Conservation (phyloP, 805 yeast species). For the Candida nitratophila region DNA sequence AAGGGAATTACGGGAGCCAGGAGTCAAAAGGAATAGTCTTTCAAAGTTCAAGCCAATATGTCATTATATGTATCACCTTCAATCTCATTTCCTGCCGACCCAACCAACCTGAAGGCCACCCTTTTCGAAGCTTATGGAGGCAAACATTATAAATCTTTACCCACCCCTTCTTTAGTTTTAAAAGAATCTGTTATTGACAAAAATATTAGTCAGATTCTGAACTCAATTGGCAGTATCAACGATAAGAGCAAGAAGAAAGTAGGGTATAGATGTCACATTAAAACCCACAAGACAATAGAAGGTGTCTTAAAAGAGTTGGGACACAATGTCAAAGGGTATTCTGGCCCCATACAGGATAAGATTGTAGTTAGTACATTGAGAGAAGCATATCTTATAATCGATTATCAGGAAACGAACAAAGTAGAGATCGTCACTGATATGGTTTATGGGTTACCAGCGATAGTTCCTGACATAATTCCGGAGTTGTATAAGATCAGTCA, state of each 20-base stretch:
- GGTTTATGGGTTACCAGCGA: constrained; percentile 54
- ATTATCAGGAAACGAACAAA: constrained; percentile 2
- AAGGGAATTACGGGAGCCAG: no score
- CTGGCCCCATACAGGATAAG: constrained; percentile 31
- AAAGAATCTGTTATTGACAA: constrained; percentile 21
- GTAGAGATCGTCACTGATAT: constrained; percentile 33
- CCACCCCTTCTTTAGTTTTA: constrained; percentile 50
- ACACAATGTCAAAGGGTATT: constrained; percentile 23
- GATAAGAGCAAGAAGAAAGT: constrained; percentile 18
- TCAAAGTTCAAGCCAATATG: no score
- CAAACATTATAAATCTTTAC: constrained; percentile 31
- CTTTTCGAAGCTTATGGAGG: constrained; percentile 28
- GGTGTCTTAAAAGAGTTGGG: constrained; percentile 53
- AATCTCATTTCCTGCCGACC: constrained; percentile 4
- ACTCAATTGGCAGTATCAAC: constrained; percentile 2
- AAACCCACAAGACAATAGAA: constrained; percentile 65
- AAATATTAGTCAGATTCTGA: constrained; percentile 3
- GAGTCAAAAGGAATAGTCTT: no score
- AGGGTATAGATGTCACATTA: constrained; percentile 66
- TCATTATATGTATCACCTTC: not conserved
- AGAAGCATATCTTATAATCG: constrained; percentile 42
- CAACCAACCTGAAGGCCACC: constrained; percentile 5
- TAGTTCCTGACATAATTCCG: constrained; percentile 36
- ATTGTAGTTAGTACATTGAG: constrained; percentile 63
- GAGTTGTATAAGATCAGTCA: constrained; percentile 40